Evolutionary conservation across 1,139 yeast species (phyloP).

Genomic region (Geotrichum bryndzae): DNA sequence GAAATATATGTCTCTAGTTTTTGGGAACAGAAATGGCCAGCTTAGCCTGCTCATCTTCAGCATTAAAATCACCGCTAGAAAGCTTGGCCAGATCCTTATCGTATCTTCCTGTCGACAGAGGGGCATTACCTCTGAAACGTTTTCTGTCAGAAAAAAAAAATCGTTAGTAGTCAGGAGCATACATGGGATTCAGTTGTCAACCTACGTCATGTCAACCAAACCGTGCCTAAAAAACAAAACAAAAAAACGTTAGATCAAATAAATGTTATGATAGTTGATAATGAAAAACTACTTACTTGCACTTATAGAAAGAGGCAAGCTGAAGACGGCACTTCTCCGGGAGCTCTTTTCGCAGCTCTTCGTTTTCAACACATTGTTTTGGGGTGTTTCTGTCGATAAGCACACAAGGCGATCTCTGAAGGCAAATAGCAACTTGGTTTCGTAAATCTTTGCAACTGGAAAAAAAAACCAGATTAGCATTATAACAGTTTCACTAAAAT

Average conservation of each 20-base stretch:
- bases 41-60: conserved; percentile 63
- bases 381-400: conserved; percentile 86
- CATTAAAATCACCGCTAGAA: conserved; percentile 72
- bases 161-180: background rate
- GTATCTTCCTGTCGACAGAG: conserved; percentile 84
- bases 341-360: conserved; percentile 64
- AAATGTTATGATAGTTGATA: background rate
- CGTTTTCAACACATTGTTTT: conserved; percentile 76
- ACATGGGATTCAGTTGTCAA: background rate
- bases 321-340: conserved; percentile 89
- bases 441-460: conserved; percentile 86
- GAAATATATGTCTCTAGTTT: background rate
- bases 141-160: conserved; percentile 40
- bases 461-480: conserved; percentile 6
- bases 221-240: conserved; percentile 21
- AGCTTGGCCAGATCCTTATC: conserved; percentile 79
- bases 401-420: conserved; percentile 95
- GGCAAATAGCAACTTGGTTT: conserved; percentile 87
- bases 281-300: conserved; percentile 42
- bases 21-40: conserved; percentile 14
- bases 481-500: background rate
- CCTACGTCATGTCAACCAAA: conserved; percentile 52
- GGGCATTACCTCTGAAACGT: conserved; percentile 90
- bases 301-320: conserved; percentile 78
- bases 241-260: background rate